phyloP scores from a whole-genome alignment of 2,329 filamentous ascomycete species.

The Calonectria henricotiae region DNA sequence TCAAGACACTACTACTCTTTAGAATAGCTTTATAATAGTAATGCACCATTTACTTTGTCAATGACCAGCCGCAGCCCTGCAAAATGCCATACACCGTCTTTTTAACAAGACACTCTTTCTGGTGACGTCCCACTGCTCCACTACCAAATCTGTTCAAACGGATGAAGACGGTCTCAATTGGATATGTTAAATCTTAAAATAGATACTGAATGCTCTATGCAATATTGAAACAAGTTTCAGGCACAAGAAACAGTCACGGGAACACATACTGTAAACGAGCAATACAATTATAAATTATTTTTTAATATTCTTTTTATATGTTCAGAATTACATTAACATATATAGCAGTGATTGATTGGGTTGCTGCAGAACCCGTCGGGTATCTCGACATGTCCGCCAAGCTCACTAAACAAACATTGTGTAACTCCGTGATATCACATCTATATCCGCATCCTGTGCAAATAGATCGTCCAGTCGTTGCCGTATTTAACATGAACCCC shows the following conservation, averaged over 20 bases:
- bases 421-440: neutral
- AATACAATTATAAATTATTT: neutral
- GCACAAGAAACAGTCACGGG: neutral
- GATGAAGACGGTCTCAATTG: neutral
- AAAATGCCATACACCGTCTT: no score
- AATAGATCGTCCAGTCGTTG: conserved; percentile 4
- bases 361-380: conserved; percentile 10
- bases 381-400: conserved; percentile 18
- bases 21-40: conserved; percentile 17
- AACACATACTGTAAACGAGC: neutral
- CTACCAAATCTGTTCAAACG: no score
- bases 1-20: conserved; percentile 3
- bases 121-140: no score
- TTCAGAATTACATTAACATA: conserved; percentile 18
- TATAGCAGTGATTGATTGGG: conserved; percentile 19
- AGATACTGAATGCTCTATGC: neutral
- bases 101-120: no score
- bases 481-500: neutral
- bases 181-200: neutral
- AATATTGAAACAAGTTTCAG: neutral
- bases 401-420: conserved; percentile 3
- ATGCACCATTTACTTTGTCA: neutral
- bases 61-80: neutral
- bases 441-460: conserved; percentile 15
- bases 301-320: neutral